Conservation (phyloP, 108 stramenopile species). For the Nitzschia palea region DNA sequence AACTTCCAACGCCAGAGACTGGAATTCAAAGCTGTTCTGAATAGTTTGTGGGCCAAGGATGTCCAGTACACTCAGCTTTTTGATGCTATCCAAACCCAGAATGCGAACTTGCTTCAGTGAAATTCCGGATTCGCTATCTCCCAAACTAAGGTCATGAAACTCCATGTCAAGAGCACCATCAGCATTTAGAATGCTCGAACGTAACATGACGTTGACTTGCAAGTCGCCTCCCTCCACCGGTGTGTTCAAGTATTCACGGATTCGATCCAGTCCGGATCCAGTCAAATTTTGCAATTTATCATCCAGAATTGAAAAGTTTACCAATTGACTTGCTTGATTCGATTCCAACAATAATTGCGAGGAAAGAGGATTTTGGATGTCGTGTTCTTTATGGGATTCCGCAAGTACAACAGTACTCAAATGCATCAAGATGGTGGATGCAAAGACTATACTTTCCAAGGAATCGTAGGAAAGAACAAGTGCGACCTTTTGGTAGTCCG, state of each 20-base stretch:
- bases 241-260: slow-evolving; percentile 30
- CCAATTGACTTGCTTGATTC: slow-evolving; percentile 29
- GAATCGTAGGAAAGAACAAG: slow-evolving; percentile 22
- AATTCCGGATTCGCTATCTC: slow-evolving; percentile 35
- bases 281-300: slow-evolving; percentile 49
- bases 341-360: slow-evolving; percentile 30
- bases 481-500: neutral
- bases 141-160: slow-evolving; percentile 44
- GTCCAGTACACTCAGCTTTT: slow-evolving; percentile 43
- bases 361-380: slow-evolving; percentile 16
- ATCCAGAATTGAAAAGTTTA: slow-evolving; percentile 61
- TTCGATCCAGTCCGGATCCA: slow-evolving; percentile 36
- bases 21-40: slow-evolving; percentile 41
- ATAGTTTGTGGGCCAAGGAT: slow-evolving; percentile 47
- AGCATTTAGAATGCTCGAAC: slow-evolving; percentile 43
- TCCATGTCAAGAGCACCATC: slow-evolving; percentile 41
- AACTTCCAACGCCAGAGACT: slow-evolving; percentile 41
- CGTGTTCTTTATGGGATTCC: slow-evolving; percentile 24
- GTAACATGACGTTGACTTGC: slow-evolving; percentile 45
- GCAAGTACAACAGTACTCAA: slow-evolving; percentile 22
- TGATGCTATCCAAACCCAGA: slow-evolving; percentile 57
- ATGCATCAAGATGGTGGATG: slow-evolving; percentile 14
- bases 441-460: slow-evolving; percentile 25
- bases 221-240: slow-evolving; percentile 5
- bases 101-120: slow-evolving; percentile 45